phyloP scores from a whole-genome alignment of 2,329 filamentous ascomycete species.

The Fusarium incarnatum region DNA sequence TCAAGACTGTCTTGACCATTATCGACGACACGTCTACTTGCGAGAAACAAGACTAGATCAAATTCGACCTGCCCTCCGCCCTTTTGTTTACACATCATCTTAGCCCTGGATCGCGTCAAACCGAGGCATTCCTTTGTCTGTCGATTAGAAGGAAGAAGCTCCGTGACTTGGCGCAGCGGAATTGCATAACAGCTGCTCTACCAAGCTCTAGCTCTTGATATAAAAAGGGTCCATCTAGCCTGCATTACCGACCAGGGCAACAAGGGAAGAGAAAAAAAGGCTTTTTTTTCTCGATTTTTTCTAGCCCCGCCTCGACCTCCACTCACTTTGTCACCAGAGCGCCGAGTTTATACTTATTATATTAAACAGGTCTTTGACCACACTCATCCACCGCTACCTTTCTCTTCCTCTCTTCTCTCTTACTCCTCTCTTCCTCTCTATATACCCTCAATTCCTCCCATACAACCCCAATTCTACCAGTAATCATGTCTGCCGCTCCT shows the following conservation, averaged over 20 bases:
- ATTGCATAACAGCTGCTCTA: constrained; percentile 25
- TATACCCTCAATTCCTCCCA: not conserved
- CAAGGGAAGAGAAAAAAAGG: constrained; percentile 18
- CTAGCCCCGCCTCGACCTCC: constrained; percentile 34
- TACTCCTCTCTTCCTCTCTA: not conserved
- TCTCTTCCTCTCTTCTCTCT: not conserved
- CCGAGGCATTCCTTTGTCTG: constrained; percentile 22
- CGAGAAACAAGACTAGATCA: constrained; percentile 12
- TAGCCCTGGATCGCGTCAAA: constrained; percentile 43
- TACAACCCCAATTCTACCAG: not conserved
- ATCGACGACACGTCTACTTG: constrained; percentile 22
- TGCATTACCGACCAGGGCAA: constrained; percentile 17
- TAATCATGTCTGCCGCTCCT: constrained; percentile 42
- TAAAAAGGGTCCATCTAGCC: constrained; percentile 34
- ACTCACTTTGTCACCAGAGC: constrained; percentile 22
- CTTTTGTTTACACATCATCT: constrained; percentile 33
- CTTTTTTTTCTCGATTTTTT: constrained; percentile 27
- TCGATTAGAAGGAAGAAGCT: not conserved
- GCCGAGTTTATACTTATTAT: constrained; percentile 32
- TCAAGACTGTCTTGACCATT: constrained; percentile 1
- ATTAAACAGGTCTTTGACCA: constrained; percentile 29
- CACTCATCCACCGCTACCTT: constrained; percentile 10
- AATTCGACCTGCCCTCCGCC: constrained; percentile 24
- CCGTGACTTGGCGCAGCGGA: constrained; percentile 28
- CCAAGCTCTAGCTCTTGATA: constrained; percentile 38